These are phyloP conservation scores for Cyclotella sp. DNA, from an alignment of 108 stramenopile species.

Conservation along the genomic window DNA sequence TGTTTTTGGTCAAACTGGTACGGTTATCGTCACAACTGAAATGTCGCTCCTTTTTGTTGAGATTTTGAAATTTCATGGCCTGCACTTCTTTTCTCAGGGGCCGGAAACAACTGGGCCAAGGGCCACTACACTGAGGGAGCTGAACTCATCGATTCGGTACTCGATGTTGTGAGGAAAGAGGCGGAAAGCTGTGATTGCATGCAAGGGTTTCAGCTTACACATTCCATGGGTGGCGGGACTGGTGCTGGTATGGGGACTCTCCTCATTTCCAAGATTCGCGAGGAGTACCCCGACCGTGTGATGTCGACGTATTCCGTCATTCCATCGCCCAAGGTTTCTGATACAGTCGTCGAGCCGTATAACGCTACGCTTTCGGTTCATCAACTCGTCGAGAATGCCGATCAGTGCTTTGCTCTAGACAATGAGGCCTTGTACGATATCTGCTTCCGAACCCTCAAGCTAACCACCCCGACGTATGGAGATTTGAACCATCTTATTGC, in stretches of 20 bases:
- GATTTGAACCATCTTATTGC: slow-evolving; percentile 85
- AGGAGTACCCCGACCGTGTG: slow-evolving; percentile 91
- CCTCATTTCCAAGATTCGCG: slow-evolving; percentile 84
- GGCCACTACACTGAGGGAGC: slow-evolving; percentile 92
- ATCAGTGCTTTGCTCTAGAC: slow-evolving; percentile 89
- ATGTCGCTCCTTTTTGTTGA: too few relatives aligned
- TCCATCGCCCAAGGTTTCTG: slow-evolving; percentile 90
- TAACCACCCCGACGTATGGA: slow-evolving; percentile 78
- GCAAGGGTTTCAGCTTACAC: slow-evolving; percentile 89
- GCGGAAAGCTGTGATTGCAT: slow-evolving; percentile 85
- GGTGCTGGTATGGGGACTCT: slow-evolving; percentile 89
- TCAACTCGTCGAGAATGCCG: slow-evolving; percentile 92
- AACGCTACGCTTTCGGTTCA: slow-evolving; percentile 89
- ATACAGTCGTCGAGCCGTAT: slow-evolving; percentile 88
- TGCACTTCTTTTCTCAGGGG: slow-evolving; percentile 24
- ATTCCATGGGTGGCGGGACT: slow-evolving; percentile 91
- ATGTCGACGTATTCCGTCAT: slow-evolving; percentile 87
- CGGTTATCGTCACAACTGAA: too few relatives aligned
- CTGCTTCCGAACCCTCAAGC: slow-evolving; percentile 85
- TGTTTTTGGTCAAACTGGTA: slow-evolving; percentile 79
- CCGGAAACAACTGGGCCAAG: slow-evolving; percentile 93
- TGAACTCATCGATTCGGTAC: slow-evolving; percentile 82
- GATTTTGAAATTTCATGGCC: too few relatives aligned
- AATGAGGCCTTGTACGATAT: slow-evolving; percentile 92
- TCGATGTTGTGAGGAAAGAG: slow-evolving; percentile 89